Evolutionary conservation across 2,329 filamentous ascomycete species (phyloP), one percentile per base, ranked within the genome.

Genomic region (Microdochium trichocladiopsis): DNA sequence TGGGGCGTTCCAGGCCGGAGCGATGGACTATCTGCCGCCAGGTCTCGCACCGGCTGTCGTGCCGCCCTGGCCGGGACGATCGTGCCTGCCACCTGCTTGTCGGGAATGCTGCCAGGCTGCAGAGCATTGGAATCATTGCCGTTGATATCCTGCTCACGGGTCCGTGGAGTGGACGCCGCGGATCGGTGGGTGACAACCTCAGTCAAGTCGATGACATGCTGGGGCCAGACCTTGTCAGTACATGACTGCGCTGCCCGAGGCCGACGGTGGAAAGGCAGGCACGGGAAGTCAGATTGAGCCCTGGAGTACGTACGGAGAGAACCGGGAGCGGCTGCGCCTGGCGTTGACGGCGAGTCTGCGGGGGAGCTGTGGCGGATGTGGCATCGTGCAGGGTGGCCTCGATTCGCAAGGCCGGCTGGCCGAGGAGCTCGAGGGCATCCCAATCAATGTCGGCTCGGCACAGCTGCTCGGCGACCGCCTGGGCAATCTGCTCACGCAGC

Each of bases 371-470:
- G 41, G 41, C 18, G 41, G 41, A 22, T 6, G 41, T 45, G 41
- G 41, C 41, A 45, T 45, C 41, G 41, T 45, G 41, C 14, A 45
- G 41, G 41, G 41, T 45, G 41, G 41, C 41, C 41, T 45, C 41
- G 41, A 45, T 45, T 16, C 41, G 41, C 12, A 45, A 18, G 41
- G 41, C 10, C 16, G 41, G 41, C 41, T 45, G 41, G 41, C 6
- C 41, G 12, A 45, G 41, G 16, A 21, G 41, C 12, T 45, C 41
- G 41, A 45, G 41, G 12, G 41, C 41, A 6, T 45, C 9, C 41
- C 41, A 45, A 18, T 45, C 41, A 23, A 45, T 45, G 18, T 45
- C 21, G 12, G 41, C 41, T 16, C 6, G 3, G 41, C 14, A 16
- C 9, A 45, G 41, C 6, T 45, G 41, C 14, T 45, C 41, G 41